A percentile compares a stretch with the other conserved stretches of the same genome.
These are phyloP conservation scores for Paramarasmius palmivorus DNA, from an alignment of 1,284 basidiomycete species.

Conservation along the genomic window DNA sequence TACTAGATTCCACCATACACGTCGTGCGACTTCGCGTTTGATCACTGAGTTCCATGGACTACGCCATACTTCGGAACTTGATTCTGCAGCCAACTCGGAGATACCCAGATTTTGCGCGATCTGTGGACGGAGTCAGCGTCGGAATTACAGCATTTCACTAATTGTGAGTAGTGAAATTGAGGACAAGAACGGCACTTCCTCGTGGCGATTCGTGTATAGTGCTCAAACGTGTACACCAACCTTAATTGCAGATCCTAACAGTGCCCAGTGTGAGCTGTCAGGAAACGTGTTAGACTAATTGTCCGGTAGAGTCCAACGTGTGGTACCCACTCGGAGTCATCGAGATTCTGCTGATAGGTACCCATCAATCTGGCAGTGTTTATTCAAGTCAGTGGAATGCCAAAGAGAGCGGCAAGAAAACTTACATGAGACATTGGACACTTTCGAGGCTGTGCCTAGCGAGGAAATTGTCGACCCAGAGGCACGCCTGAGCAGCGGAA, in stretches of 20 bases:
- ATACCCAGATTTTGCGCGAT: constrained; percentile 26
- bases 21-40: constrained; percentile 22
- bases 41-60: constrained; percentile 22
- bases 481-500: constrained; percentile 24
- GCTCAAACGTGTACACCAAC: constrained; percentile 10
- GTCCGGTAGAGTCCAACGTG: background rate
- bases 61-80: constrained; percentile 16
- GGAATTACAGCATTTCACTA: background rate
- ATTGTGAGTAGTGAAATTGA: too few relatives aligned
- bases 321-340: constrained; percentile 23
- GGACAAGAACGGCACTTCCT: too few relatives aligned
- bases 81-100: constrained; percentile 23
- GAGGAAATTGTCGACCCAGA: constrained; percentile 23
- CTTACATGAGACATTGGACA: constrained; percentile 24
- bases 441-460: constrained; percentile 23
- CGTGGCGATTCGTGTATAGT: too few relatives aligned
- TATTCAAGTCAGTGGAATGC: background rate
- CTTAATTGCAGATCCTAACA: constrained; percentile 25
- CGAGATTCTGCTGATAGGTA: constrained; percentile 26
- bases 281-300: background rate
- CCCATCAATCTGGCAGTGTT: constrained; percentile 22
- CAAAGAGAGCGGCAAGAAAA: background rate
- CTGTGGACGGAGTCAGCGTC: constrained; percentile 6
- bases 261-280: constrained; percentile 21
- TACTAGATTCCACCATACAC: constrained; percentile 27